Conservation (phyloP, 2,329 filamentous ascomycete species). For the Diplodia corticola region DNA sequence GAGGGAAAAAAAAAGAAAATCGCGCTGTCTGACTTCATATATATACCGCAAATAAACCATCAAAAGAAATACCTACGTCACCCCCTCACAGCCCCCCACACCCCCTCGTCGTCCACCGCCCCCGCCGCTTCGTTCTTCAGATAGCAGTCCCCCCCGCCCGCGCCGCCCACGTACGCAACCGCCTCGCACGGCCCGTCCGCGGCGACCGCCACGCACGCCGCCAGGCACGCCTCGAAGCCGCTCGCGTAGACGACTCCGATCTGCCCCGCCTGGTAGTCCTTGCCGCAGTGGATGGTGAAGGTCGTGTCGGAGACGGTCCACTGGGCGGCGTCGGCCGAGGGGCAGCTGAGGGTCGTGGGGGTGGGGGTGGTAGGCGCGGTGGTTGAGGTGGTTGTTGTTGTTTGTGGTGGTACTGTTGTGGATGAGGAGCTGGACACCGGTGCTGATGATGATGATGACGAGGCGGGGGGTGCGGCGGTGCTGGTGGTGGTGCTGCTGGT, state of each 20-base stretch:
- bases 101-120: not conserved
- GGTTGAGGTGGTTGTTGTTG: not conserved
- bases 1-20: no score
- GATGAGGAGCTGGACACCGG: not conserved
- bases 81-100: conserved; percentile 2
- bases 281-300: conserved; percentile 6
- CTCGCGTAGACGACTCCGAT: not conserved
- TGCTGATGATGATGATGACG: not conserved
- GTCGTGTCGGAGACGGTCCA: not conserved
- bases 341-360: not conserved
- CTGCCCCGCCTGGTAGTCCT: conserved; percentile 13
- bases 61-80: no score
- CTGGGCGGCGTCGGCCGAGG: not conserved
- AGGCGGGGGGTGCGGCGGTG: not conserved
- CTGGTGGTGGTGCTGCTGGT: not conserved
- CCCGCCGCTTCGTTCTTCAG: not conserved
- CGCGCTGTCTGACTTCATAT: no score
- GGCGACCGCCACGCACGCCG: not conserved
- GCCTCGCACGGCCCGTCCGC: not conserved
- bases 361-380: not conserved
- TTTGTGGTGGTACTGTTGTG: not conserved
- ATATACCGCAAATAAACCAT: no score
- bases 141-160: not conserved
- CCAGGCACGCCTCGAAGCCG: not conserved
- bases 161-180: not conserved